Evolutionary conservation across 176 grass and related monocot genomes (phyloP).

Genomic region (Eleusine indica): DNA sequence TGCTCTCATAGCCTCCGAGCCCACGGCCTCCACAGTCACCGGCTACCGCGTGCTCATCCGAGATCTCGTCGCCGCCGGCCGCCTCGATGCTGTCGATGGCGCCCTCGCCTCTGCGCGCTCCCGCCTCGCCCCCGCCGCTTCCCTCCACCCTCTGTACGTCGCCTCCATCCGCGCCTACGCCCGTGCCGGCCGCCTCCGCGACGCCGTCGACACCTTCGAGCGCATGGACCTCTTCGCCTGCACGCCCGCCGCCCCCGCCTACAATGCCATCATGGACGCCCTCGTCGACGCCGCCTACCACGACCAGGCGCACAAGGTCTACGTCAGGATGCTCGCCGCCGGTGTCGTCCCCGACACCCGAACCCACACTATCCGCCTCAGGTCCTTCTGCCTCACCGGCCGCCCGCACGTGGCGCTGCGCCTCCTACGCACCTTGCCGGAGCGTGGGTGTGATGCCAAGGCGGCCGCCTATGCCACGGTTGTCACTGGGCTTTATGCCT

Average conservation of each 20-base stretch:
- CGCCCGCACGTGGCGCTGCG: slow-evolving; percentile 70
- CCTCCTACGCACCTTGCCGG: slow-evolving; percentile 66
- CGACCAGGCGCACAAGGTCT: slow-evolving; percentile 95
- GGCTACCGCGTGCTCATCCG: slow-evolving; percentile 50
- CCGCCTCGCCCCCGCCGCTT: slow-evolving; percentile 36
- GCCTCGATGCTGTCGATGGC: slow-evolving; percentile 46
- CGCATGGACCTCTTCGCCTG: slow-evolving; percentile 89
- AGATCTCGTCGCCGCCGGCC: slow-evolving; percentile 53
- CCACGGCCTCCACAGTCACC: slow-evolving; percentile 33
- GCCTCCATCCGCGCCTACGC: slow-evolving; percentile 60
- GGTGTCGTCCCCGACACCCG: slow-evolving; percentile 59
- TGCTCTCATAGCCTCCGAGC: not conserved
- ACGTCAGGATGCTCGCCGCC: slow-evolving; percentile 75
- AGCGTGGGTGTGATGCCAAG: slow-evolving; percentile 53
- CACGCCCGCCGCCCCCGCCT: slow-evolving; percentile 64
- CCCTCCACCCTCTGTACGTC: slow-evolving; percentile 66
- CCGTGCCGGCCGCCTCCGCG: slow-evolving; percentile 58
- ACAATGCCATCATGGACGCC: slow-evolving; percentile 86
- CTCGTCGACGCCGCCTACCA: slow-evolving; percentile 73
- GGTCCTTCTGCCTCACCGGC: slow-evolving; percentile 81
- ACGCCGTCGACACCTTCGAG: slow-evolving; percentile 86
- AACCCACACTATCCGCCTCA: slow-evolving; percentile 79
- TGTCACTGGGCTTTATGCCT: slow-evolving; percentile 54
- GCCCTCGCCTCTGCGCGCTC: slow-evolving; percentile 53
- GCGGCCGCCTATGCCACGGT: slow-evolving; percentile 72